Evolutionary conservation across 1,284 basidiomycete genomes (phyloP), one percentile per base, ranked within the genome.

Genomic region (Puccinia novopanici): DNA sequence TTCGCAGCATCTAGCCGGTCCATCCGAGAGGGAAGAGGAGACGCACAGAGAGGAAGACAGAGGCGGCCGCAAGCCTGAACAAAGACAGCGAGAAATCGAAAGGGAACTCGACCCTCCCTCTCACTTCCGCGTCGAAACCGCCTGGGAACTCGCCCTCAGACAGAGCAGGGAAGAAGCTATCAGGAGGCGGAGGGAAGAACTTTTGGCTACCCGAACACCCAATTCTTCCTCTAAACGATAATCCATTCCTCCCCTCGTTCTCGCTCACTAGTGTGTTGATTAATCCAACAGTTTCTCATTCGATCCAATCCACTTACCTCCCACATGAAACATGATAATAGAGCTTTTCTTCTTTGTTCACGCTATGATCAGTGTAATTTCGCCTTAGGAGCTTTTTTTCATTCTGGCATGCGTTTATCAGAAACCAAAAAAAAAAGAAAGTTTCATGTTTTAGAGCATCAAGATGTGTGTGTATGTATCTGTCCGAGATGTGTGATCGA

Each of bases 161-260:
- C 52, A 71, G n/a, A 79, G 76, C 57, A 48, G 76, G 45, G 76
- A 79, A 72, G 76, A 68, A 72, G 76, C 76, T 42, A 72, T 79
- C 45, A 17, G 67, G 3, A 70, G 55, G 34, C 50, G 76, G 15
- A 59, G 76, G 65, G 76, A 79, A 70, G 75, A 77, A 45, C 63
- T 77, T n/a, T 50, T 68, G 42, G 48, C 24, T 27, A 50, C 67
- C 27, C 67, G 67, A n/a, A 50, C 42, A 0, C 67, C 48, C 12
- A 68, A 68, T 50, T 48, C 48, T 50, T 68, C 67, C 12, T 68
- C 48, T 27, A 50, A 68, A 68, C 24, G 42, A 12, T 68, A 48
- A 48, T 50, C 65, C 5, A 17, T 34, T 19, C 3, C 19, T 67
- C 24, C 17, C 22, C 13, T 37, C 45, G 22, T 45, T 45, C 45